phyloP scores from a whole-genome alignment of 257 asterid species.

The Nicotiana benthamiana region DNA sequence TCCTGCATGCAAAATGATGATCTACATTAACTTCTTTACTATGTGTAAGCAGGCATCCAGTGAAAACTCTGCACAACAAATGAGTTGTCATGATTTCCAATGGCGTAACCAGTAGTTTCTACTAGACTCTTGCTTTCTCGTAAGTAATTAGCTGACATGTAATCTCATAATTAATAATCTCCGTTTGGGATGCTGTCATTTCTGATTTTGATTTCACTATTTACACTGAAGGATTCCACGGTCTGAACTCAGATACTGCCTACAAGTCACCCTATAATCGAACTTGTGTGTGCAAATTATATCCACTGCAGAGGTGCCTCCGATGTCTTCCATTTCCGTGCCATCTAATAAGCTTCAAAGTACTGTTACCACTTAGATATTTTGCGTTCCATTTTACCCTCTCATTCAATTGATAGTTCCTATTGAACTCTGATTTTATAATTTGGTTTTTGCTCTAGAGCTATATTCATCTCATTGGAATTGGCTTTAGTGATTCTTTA shows the following conservation, averaged over 20 bases:
- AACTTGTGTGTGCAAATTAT: background rate
- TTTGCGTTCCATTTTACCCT: background rate
- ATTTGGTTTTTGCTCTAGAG: background rate
- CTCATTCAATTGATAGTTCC: background rate
- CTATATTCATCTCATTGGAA: constrained; percentile 5
- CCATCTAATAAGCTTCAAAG: background rate
- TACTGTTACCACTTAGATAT: background rate
- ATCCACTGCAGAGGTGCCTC: background rate
- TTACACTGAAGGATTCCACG: background rate
- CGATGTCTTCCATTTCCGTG: background rate
- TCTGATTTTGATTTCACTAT: background rate
- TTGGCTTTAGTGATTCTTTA: background rate
- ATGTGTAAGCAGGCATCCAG: background rate
- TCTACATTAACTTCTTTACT: background rate
- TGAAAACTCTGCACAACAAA: background rate
- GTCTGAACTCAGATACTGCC: background rate
- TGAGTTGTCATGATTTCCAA: background rate
- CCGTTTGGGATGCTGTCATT: background rate
- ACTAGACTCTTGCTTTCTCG: constrained; percentile 3
- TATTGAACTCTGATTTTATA: background rate
- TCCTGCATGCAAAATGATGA: background rate
- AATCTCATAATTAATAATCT: background rate
- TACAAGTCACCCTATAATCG: background rate
- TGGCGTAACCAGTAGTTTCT: background rate
- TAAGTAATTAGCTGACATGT: background rate